Base-by-base conservation (phyloP, 352 stramenopile genomes). In the Phytophthora megakarya region DNA sequence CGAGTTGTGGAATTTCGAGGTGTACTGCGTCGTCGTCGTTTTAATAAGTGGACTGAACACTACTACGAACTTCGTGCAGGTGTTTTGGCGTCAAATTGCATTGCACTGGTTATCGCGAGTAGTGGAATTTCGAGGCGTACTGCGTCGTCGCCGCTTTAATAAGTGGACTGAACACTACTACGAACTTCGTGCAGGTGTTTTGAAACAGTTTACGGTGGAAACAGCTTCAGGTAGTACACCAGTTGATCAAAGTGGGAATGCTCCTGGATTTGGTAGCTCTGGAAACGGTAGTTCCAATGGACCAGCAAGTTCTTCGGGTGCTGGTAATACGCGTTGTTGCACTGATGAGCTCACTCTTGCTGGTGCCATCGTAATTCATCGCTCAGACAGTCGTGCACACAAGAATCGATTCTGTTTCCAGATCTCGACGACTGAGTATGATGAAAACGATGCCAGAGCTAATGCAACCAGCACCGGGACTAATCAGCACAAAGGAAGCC, bases 91-190 rank as follows among this genome's bases (percentile, higher is more conserved):
- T 61, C 74, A 81, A 49, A 72, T 77, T 35, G 84, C 83, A 8
- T 75, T 84, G 42, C 75, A 78, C 28, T 95, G 87, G 87, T 52
- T 93, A n/a, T 78, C 73, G 11, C 65, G 72, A 9, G 66, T 93
- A 13, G 75, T 95, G 6, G 79, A 93, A 46, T 92, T 89, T 51
- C 76, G 79, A 10, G 84, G 80, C 10, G 70, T 92, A 1, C 61
- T 95, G 8, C 84, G 86, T 10, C 86, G 86, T 60, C 85, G 88
- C 55, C 75, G 82, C 0, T 77, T 70, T 44, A 81, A 89, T 70
- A 93, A 92, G 74, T 95, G 87, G 84, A 83, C 48, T 11, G 87
- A 95, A 48, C 79, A 92, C 57, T 93, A 90, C 47, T 95, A 80
- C 32, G 87, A 93, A 28, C 76, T 95, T 42, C 84, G 86, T 18